These are phyloP conservation scores for Talaromyces trachyspermus DNA, from an alignment of 495 filamentous ascomycete species.

Conservation along the genomic window DNA sequence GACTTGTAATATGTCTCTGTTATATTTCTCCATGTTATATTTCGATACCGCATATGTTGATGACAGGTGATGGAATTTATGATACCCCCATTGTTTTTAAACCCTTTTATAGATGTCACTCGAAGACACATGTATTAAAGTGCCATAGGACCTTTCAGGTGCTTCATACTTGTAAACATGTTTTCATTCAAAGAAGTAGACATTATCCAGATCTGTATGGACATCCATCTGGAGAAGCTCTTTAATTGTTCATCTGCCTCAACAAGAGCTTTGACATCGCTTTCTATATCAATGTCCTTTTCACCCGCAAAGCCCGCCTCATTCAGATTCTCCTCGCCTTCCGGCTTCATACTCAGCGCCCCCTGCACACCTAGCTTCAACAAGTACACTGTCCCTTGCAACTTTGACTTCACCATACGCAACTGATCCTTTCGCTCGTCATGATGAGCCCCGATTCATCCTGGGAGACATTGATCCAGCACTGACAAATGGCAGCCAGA, in stretches of 20 bases:
- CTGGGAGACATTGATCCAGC: slow-evolving; percentile 57
- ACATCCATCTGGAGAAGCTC: slow-evolving; percentile 17
- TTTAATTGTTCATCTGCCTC: slow-evolving; percentile 28
- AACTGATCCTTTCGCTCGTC: slow-evolving; percentile 6
- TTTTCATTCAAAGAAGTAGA: not conserved
- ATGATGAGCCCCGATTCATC: slow-evolving; percentile 18
- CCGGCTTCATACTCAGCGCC: slow-evolving; percentile 18
- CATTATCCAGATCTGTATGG: slow-evolving; percentile 14
- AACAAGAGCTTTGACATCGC: slow-evolving; percentile 29
- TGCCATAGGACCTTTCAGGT: no score
- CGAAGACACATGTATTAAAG: no score
- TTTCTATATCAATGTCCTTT: slow-evolving; percentile 13
- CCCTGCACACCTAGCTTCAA: slow-evolving; percentile 27
- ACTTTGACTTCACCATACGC: slow-evolving; percentile 32
- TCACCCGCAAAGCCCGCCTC: slow-evolving; percentile 18
- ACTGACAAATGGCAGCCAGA: slow-evolving; percentile 52
- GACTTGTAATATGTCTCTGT: slow-evolving; percentile 37
- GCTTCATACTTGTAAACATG: not conserved
- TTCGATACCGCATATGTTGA: no score
- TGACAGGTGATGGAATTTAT: not conserved
- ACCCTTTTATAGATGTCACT: not conserved
- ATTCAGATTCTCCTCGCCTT: slow-evolving; percentile 7
- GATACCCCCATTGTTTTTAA: not conserved
- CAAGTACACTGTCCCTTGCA: slow-evolving; percentile 34
- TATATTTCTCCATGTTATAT: not conserved